Evolutionary conservation across 257 asterid genomes (phyloP).

Genomic region (Solanum lycopersicoides): DNA sequence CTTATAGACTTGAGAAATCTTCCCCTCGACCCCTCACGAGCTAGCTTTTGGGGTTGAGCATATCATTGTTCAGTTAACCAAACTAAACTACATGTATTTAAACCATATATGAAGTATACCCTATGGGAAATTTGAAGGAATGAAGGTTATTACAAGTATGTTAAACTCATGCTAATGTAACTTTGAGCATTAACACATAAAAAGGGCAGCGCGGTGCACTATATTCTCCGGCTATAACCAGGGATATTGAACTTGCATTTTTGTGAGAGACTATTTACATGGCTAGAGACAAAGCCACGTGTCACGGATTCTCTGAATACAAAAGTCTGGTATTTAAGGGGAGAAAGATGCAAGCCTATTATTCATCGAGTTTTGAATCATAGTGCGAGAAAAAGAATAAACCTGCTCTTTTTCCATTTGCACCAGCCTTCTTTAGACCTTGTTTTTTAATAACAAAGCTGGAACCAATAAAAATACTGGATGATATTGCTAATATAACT

Average conservation of each 20-base stretch:
- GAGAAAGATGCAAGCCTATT: neutral
- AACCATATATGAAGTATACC: neutral
- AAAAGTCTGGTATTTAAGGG: neutral
- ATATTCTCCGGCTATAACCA: neutral
- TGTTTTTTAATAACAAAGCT: constrained; percentile 29
- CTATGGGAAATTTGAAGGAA: neutral
- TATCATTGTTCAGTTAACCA: neutral
- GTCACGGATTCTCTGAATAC: neutral
- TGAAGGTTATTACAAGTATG: neutral
- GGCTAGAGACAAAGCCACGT: neutral
- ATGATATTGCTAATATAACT: constrained; percentile 20
- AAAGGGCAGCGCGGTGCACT: neutral
- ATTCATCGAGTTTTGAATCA: neutral
- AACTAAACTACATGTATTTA: neutral
- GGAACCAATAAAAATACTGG: constrained; percentile 27
- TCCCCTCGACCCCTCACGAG: neutral
- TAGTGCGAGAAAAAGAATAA: neutral
- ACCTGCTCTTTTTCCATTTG: constrained; percentile 25
- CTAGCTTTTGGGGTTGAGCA: neutral
- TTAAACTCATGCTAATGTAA: neutral
- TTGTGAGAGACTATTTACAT: neutral
- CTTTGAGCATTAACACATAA: neutral
- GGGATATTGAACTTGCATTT: neutral
- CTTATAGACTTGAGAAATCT: neutral
- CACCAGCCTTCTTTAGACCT: constrained; percentile 23